phyloP scores from a whole-genome alignment of 228 moss, liverwort and hornwort species.

The Sphagnum fallax region DNA sequence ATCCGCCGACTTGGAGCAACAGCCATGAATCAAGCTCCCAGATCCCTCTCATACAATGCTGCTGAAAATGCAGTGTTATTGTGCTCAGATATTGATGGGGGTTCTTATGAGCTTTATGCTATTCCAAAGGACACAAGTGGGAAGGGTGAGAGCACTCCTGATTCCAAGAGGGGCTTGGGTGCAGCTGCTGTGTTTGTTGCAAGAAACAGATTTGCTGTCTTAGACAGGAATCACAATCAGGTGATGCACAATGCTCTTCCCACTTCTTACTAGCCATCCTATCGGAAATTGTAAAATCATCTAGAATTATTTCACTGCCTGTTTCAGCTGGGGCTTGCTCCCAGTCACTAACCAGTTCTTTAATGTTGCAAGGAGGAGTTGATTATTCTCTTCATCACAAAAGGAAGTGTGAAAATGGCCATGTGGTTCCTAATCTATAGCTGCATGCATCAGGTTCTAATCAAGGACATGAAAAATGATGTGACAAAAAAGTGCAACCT shows the following conservation, averaged over 20 bases:
- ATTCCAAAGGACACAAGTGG: constrained; percentile 91
- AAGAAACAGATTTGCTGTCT: constrained; percentile 76
- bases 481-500: constrained; percentile 85
- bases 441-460: constrained; percentile 51
- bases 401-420: too few relatives aligned
- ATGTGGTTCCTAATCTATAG: too few relatives aligned
- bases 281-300: too few relatives aligned
- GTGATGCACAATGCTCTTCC: constrained; percentile 3
- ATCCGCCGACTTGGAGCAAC: constrained; percentile 82
- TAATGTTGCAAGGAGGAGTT: too few relatives aligned
- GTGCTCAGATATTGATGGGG: constrained; percentile 94
- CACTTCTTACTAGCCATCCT: too few relatives aligned
- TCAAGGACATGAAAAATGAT: constrained; percentile 93
- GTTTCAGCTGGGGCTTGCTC: too few relatives aligned
- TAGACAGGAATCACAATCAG: constrained; percentile 88
- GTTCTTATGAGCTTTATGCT: constrained; percentile 86
- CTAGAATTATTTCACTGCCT: too few relatives aligned
- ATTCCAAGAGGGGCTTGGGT: constrained; percentile 86
- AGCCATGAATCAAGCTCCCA: constrained; percentile 91
- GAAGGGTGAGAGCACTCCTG: constrained; percentile 78
- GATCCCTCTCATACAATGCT: constrained; percentile 91
- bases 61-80: constrained; percentile 92
- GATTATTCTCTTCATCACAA: too few relatives aligned
- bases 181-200: constrained; percentile 96
- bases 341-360: too few relatives aligned